A percentile compares a stretch with the other conserved stretches of the same genome.
These are phyloP conservation scores for Barnettozyma vustinii DNA, from an alignment of 805 yeast species.

Conservation along the genomic window DNA sequence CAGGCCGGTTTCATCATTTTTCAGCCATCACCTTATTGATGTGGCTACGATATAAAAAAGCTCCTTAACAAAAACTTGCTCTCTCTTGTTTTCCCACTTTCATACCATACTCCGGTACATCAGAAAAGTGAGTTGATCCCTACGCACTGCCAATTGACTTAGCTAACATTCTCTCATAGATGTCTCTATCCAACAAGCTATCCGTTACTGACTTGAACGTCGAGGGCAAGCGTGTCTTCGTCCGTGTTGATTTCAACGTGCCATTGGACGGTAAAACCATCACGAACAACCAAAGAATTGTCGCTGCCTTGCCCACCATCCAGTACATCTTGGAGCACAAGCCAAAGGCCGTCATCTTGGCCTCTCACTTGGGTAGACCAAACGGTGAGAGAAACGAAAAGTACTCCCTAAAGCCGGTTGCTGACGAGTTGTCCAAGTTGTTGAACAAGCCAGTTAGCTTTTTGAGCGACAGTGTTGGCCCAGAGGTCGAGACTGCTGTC, in stretches of 20 bases:
- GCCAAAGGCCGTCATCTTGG: conserved; percentile 88
- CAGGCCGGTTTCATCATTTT: conserved; percentile 1
- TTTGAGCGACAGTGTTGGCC: conserved; percentile 89
- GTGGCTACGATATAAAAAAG: neutral
- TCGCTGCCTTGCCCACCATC: conserved; percentile 98
- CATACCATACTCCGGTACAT: neutral
- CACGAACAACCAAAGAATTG: conserved; percentile 99
- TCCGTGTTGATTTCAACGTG: conserved; percentile 95
- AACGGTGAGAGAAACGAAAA: conserved; percentile 85
- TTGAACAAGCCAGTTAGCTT: conserved; percentile 72
- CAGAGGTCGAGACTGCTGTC: conserved; percentile 78
- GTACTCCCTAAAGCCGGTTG: conserved; percentile 91
- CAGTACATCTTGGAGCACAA: conserved; percentile 86
- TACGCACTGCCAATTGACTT: neutral
- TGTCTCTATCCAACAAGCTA: conserved; percentile 93
- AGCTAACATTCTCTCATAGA: conserved; percentile 23
- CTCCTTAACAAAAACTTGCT: neutral
- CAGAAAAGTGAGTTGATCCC: conserved; percentile 2
- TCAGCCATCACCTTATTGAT: conserved; percentile 5
- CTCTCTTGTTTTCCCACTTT: neutral
- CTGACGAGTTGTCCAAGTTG: conserved; percentile 77
- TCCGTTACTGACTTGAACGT: conserved; percentile 88
- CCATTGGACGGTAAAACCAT: conserved; percentile 94
- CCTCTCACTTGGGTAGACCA: conserved; percentile 99
- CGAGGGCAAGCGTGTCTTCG: conserved; percentile 91